Conservation (phyloP, 2,329 filamentous ascomycete genomes). For the Fusarium beomiforme region DNA sequence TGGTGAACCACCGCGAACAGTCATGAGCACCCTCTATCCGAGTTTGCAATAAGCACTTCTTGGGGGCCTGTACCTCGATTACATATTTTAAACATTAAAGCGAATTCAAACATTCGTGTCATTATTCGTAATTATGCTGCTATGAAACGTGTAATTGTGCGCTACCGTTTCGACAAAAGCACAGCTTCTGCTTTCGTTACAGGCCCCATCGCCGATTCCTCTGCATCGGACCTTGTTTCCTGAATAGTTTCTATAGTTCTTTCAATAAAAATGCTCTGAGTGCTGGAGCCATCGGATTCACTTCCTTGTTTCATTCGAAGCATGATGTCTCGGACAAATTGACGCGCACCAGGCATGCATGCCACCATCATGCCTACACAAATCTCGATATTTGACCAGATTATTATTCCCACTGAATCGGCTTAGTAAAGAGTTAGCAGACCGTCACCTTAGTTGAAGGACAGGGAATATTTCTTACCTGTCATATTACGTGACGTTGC, state of each 20-base stretch:
- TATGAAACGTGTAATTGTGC: too few relatives aligned
- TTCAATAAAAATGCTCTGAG: background rate
- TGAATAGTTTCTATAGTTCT: background rate
- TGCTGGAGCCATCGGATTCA: fast-evolving
- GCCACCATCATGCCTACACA: slow-evolving; percentile 15
- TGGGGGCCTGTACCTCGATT: too few relatives aligned
- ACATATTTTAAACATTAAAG: too few relatives aligned
- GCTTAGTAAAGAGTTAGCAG: background rate
- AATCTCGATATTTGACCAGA: slow-evolving; percentile 3
- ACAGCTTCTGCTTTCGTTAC: background rate
- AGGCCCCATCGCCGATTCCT: background rate
- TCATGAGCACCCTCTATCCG: background rate
- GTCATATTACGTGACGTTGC: background rate
- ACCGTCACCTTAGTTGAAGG: fast-evolving
- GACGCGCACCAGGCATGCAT: slow-evolving; percentile 12
- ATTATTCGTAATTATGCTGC: background rate
- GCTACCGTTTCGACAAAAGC: background rate
- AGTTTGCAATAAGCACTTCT: background rate
- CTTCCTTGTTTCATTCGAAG: background rate
- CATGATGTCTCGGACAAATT: background rate
- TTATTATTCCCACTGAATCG: background rate
- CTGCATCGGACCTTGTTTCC: background rate
- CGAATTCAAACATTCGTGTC: fast-evolving
- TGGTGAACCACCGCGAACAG: background rate
- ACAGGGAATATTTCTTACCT: fast-evolving